Conservation (phyloP, 768 basidiomycete species). For the Mycena vitilis region DNA sequence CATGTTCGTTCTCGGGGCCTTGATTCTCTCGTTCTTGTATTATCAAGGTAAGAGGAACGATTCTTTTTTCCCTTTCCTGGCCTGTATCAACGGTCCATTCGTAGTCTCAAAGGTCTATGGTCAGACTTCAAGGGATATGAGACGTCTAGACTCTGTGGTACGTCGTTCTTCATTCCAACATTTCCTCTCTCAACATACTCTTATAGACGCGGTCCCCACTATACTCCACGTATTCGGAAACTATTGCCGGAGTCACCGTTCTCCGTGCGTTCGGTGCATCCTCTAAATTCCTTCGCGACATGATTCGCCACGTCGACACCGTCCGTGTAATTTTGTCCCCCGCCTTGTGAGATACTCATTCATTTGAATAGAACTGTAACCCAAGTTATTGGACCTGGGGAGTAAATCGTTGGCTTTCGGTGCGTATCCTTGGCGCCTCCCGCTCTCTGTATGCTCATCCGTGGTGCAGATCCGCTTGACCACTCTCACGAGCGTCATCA, state of each 20-base stretch:
- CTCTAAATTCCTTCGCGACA: slow-evolving; percentile 86
- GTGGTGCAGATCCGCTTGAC: slow-evolving; percentile 70
- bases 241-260: slow-evolving; percentile 74
- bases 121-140: slow-evolving; percentile 88
- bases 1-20: slow-evolving; percentile 73
- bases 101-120: slow-evolving; percentile 59
- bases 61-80: neutral
- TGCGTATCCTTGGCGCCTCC: slow-evolving; percentile 69
- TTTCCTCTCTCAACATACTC: neutral
- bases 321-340: neutral
- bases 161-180: neutral
- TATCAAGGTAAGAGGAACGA: slow-evolving; percentile 66
- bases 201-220: slow-evolving; percentile 54
- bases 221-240: slow-evolving; percentile 62
- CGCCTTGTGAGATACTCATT: slow-evolving; percentile 38
- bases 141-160: slow-evolving; percentile 65
- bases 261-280: slow-evolving; percentile 90
- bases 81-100: neutral
- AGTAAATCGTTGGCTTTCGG: slow-evolving; percentile 91
- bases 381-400: slow-evolving; percentile 94
- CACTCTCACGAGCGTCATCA: slow-evolving; percentile 74
- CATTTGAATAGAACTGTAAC: slow-evolving; percentile 57
- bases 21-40: slow-evolving; percentile 70
- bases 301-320: slow-evolving; percentile 86
- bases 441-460: slow-evolving; percentile 53